Percentiles rank a stretch among this genome's conserved stretches.
Evolutionary conservation across 352 stramenopile genomes (phyloP).

Genomic region (Pythium phragmiticola): DNA sequence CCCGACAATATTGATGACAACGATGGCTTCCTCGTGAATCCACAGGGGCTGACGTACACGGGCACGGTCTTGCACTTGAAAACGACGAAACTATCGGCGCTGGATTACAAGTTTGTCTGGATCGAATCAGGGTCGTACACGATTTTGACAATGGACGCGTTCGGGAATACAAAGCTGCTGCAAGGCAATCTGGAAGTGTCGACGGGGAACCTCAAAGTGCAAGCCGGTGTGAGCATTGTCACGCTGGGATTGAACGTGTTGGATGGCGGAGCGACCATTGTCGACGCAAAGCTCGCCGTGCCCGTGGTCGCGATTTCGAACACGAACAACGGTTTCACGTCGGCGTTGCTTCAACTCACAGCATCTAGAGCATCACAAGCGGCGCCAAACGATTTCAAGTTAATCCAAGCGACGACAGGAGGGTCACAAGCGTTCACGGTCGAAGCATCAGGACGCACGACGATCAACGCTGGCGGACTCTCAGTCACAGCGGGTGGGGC

Average conservation of each 20-base stretch:
- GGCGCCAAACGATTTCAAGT: slow-evolving; percentile 9
- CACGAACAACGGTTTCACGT: slow-evolving; percentile 1
- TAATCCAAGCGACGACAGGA: slow-evolving; percentile 24
- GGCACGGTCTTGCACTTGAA: slow-evolving; percentile 62
- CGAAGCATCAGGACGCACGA: slow-evolving; percentile 32
- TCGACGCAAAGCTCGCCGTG: background rate
- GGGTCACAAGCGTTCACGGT: slow-evolving; percentile 30
- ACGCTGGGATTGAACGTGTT: slow-evolving; percentile 38
- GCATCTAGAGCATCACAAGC: background rate
- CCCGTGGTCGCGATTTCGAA: background rate
- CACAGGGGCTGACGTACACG: slow-evolving; percentile 47
- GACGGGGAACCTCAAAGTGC: slow-evolving; percentile 50
- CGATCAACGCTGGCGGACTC: slow-evolving; percentile 38
- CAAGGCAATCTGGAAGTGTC: slow-evolving; percentile 51
- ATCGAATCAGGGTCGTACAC: slow-evolving; percentile 44
- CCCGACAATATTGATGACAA: slow-evolving; percentile 69
- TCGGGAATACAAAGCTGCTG: slow-evolving; percentile 48
- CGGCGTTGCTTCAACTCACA: slow-evolving; percentile 1
- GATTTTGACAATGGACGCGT: slow-evolving; percentile 57
- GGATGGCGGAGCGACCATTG: slow-evolving; percentile 44
- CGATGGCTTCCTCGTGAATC: slow-evolving; percentile 68
- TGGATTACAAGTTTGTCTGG: slow-evolving; percentile 67
- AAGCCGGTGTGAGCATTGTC: slow-evolving; percentile 35
- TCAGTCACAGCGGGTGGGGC: slow-evolving; percentile 34
- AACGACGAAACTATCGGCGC: slow-evolving; percentile 48